These are phyloP conservation scores for Austroboletus eburneus DNA, from an alignment of 768 basidiomycete species.

Conservation along the genomic window DNA sequence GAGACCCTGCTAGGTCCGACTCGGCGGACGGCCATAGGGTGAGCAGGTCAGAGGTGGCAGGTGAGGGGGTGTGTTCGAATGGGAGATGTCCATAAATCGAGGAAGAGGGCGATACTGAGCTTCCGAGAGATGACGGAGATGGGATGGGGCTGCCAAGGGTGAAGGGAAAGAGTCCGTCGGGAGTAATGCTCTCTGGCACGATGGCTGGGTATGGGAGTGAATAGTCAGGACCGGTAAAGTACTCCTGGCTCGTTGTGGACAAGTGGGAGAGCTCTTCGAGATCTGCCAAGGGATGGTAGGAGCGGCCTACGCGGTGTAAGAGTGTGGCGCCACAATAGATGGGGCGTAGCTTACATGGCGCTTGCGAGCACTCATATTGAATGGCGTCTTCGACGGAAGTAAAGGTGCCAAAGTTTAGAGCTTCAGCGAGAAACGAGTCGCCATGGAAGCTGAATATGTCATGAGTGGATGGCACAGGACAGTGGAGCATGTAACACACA, in stretches of 20 bases:
- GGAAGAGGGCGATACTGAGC: conserved; percentile 22
- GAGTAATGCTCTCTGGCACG: conserved; percentile 7
- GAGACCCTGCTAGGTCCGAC: conserved; percentile 2
- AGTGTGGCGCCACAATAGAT: conserved; percentile 15
- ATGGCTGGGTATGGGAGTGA: conserved; percentile 12
- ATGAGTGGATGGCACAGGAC: conserved; percentile 8
- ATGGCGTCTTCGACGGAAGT: neutral
- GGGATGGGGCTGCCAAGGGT: conserved; percentile 14
- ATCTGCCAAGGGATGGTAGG: neutral
- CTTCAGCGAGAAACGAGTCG: neutral
- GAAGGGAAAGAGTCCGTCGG: conserved; percentile 7
- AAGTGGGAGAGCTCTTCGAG: conserved; percentile 21
- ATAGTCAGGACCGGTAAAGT: conserved; percentile 5
- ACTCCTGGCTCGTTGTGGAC: neutral
- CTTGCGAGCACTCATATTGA: neutral
- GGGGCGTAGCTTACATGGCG: conserved; percentile 6
- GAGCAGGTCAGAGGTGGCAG: conserved; percentile 10
- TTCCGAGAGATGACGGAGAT: conserved; percentile 20
- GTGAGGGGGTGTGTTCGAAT: conserved; percentile 22
- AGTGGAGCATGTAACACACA: conserved; percentile 14
- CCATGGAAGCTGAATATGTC: conserved; percentile 8
- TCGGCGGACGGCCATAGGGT: conserved; percentile 4
- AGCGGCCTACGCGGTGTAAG: conserved; percentile 4
- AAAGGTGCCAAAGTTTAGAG: neutral
- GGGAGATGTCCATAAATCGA: conserved; percentile 3